Base-by-base conservation (phyloP, 495 filamentous ascomycete genomes). In the Aspergillus affinis region DNA sequence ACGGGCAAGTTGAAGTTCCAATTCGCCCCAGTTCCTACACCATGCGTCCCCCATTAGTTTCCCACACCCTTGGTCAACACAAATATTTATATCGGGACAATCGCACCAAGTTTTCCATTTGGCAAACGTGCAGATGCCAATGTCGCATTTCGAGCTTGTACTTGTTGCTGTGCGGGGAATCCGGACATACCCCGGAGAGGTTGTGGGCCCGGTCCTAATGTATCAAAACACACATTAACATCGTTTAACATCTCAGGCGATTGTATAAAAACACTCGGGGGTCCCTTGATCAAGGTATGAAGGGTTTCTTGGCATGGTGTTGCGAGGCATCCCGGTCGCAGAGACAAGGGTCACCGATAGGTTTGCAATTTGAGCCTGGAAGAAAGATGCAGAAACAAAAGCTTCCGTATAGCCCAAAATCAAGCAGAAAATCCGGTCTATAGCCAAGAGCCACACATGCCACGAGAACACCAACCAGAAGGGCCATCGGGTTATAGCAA, bases 1-100 rank as follows among this genome's bases (percentile, higher is more conserved):
- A 91, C 87, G 52, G 90, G 87, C 64, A 89, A 79, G 56, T 86
- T 87, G 75, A 91, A 92, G 23, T 85, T 86, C 90, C 90, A 92
- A 65, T 83, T 86, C 58, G 84, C 77, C 69, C 80, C 86, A 71
- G 84, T 90, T 62, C 84, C 88, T 81, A 79, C 51, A 72, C 66
- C 55, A 41, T 41, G 63, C 60, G 44, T 73, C 78, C 63, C 64
- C 63, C 62, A 69, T 78, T 69, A 72, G 67, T 64, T 62, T 64
- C 66, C 13, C 46, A 20, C 21, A n/a, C 26, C 23, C 29, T 0
- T 20, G 1, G 20, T 6, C 1, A 58, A 41, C 19, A n/a, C 26
- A n/a, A 19, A 26, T 23, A 15, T 51, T 17, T 23, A n/a, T 46
- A 30, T 21, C 56, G 45, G 48, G 30, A 29, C 60, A 61, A 59